Conservation (phyloP, 1,139 yeast genomes). For the Candida albicans region DNA sequence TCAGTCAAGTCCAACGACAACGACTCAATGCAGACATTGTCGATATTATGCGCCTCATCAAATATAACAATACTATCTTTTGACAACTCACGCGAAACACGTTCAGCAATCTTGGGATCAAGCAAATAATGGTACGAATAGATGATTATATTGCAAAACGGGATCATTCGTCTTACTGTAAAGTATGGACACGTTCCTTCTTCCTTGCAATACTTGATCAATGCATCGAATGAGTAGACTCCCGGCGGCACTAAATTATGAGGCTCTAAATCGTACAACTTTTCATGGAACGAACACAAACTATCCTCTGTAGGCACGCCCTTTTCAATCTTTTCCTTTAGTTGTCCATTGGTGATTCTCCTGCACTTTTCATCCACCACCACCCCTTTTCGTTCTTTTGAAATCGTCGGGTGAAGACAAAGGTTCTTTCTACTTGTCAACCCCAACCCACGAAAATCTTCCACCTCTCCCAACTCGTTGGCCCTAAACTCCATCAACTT, state of each 20-base stretch:
- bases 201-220: slow-evolving; percentile 72
- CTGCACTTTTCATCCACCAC: slow-evolving; percentile 96
- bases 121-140: slow-evolving; percentile 93
- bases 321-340: slow-evolving; percentile 62
- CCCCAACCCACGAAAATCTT: slow-evolving; percentile 91
- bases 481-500: slow-evolving; percentile 84
- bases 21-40: slow-evolving; percentile 97
- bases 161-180: slow-evolving; percentile 96
- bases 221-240: slow-evolving; percentile 87
- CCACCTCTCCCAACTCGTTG: slow-evolving; percentile 77
- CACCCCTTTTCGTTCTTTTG: slow-evolving; percentile 87
- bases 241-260: slow-evolving; percentile 89
- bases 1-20: slow-evolving; percentile 73
- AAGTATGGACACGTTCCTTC: slow-evolving; percentile 92
- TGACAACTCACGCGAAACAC: slow-evolving; percentile 89
- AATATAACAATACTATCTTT: slow-evolving; percentile 92
- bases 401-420: slow-evolving; percentile 85
- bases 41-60: slow-evolving; percentile 98
- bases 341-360: slow-evolving; percentile 88
- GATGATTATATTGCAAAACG: slow-evolving; percentile 89
- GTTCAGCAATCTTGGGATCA: slow-evolving; percentile 95
- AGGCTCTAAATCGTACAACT: slow-evolving; percentile 80
- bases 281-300: slow-evolving; percentile 84
- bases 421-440: slow-evolving; percentile 90
- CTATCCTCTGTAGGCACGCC: slow-evolving; percentile 52